Evolutionary conservation across 1,284 basidiomycete genomes (phyloP).

Genomic region (Ganoderma lucidum): DNA sequence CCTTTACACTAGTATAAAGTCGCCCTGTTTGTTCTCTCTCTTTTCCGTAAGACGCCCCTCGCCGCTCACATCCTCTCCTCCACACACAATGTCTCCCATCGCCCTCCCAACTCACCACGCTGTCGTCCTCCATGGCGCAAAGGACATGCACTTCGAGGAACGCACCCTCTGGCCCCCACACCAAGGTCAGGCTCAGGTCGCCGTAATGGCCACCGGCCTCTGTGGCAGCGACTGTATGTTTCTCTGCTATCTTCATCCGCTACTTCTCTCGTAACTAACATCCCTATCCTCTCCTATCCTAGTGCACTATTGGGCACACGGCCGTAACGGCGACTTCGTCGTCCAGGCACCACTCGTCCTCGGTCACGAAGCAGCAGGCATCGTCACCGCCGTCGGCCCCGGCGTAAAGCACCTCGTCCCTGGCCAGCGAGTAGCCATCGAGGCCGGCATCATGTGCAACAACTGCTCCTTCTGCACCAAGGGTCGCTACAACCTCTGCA

Average conservation of each 20-base stretch:
- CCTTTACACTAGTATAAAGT: conserved; percentile 36
- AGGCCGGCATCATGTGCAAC: conserved; percentile 91
- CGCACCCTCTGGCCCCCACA: conserved; percentile 74
- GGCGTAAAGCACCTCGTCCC: conserved; percentile 71
- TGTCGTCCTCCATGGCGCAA: conserved; percentile 75
- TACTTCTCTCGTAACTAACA: conserved; percentile 27
- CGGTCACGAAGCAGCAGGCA: conserved; percentile 91
- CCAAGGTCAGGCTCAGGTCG: conserved; percentile 75
- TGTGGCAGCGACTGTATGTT: conserved; percentile 89
- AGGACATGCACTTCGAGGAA: conserved; percentile 76
- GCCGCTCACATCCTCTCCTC: conserved; percentile 24
- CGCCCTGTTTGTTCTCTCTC: conserved; percentile 25
- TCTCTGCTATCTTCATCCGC: conserved; percentile 26
- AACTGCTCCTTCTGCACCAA: conserved; percentile 70
- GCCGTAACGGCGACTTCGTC: conserved; percentile 91
- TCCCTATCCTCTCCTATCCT: conserved; percentile 23
- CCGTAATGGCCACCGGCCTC: conserved; percentile 85
- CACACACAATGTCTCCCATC: conserved; percentile 61
- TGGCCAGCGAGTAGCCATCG: conserved; percentile 93
- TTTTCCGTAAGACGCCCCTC: conserved; percentile 32
- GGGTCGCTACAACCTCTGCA: conserved; percentile 96
- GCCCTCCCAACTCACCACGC: conserved; percentile 64
- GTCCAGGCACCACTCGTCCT: conserved; percentile 86
- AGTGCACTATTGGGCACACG: conserved; percentile 93
- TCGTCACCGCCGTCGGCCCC: conserved; percentile 78